Evolutionary conservation across 192 early-diverging fungal species (phyloP), one percentile per base, ranked within the genome.

Genomic region (Dispira simplex): DNA sequence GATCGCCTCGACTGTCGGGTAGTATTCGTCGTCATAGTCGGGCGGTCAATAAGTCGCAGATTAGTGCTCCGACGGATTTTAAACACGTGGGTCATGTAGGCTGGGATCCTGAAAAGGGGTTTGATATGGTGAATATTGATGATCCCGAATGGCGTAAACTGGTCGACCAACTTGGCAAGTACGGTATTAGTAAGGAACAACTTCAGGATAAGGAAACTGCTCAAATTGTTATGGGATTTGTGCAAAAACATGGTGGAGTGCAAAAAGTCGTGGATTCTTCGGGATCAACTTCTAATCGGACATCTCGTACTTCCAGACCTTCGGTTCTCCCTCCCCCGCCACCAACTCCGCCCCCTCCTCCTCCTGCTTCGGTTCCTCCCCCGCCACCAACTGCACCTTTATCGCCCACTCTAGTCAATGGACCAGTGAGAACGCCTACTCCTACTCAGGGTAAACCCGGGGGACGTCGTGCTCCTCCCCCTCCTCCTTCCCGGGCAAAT

Each of bases 131-230:
- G 54, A 85, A 85, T 63, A 82, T 83, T 44, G 71, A 78, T 44
- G 81, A 84, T 64, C 84, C 81, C 59, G 76, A 83, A 68, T 88
- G 86, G 79, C 79, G 77, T 53, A 74, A 77, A 56, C 63, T 90
- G n/a, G 81, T 90, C 64, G 81, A 83, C 66, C 77, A 81, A 52
- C 72, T 90, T 66, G 76, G 78, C 5, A 75, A 79, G 27, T 77
- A 84, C 68, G 86, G 83, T 59, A 78, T 90, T 47, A 81, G 77
- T 32, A 77, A 80, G 48, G 73, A 65, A 46, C 71, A 77, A 68
- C 81, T 85, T 26, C 80, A 83, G 53, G 81, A 87, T 48, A 75
- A 75, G 39, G 77, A 82, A 54, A 83, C 85, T 27, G 79, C 82
- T 28, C 77, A 79, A 39, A 84, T 88, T 65, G 83, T 90, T 47